Evolutionary conservation across 176 grass and related monocot genomes (phyloP), one percentile per base, ranked within the genome.

Genomic region (Leersia perrieri): DNA sequence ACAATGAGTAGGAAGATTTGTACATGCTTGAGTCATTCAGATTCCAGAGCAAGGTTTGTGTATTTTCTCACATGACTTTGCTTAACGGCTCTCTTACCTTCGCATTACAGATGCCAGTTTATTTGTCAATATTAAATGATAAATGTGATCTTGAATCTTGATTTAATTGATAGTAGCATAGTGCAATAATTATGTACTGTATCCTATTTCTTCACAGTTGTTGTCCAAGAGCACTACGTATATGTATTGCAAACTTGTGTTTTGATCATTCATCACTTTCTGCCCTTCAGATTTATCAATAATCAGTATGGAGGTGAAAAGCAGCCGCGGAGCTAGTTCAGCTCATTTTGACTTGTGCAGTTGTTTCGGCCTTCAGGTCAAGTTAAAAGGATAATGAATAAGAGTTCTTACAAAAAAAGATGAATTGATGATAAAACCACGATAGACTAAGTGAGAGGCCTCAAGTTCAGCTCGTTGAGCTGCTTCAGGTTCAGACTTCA

Each of bases 271-370:
- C 38, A 20, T 60, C 38, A 32, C 12, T 60, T 23, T 35, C 3
- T 72, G 35, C 29, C 45, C 47, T 35, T 74, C 81, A 83, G 75
- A 8, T 34, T 73, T 73, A 29, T 28, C 11, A 41, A 72, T 31
- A 68, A n/a, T 16, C 18, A 53, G 1, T 53, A 22, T 23, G 9
- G 27, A 70, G 18, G 12, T 58, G 33, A 51, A 42, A 27, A 55
- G 18, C 23, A 10, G 8, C 16, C 68, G 45, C 42, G 16, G 67
- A 15, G 47, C 34, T 72, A 57, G n/a, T 68, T 34, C 45, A 68
- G 13, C 53, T 7, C 28, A 1, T 1, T 64, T 5, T 22, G 47
- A 22, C 47, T 23, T 33, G 20, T 30, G 15, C 51, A 64, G n/a
- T 5, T 79, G 23, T n/a, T n/a, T n/a, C n/a, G n/a, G n/a, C n/a